Conservation (phyloP, 768 basidiomycete species). For the Russula vinacea region DNA sequence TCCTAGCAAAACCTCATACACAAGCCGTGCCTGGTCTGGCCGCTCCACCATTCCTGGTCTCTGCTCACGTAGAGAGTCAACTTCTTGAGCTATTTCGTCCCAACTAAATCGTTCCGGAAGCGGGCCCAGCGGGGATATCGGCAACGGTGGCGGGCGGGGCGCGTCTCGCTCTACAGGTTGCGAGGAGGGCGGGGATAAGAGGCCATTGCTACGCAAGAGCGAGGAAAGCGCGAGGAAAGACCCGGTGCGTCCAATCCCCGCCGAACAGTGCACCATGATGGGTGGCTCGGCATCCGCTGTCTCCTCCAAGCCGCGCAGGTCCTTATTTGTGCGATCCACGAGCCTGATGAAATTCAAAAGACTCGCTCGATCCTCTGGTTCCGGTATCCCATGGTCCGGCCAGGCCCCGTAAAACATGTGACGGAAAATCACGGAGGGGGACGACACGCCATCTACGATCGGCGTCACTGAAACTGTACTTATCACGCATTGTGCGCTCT, state of each 20-base stretch:
- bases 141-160: slow-evolving; percentile 37
- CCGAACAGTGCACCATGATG: slow-evolving; percentile 79
- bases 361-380: slow-evolving; percentile 53
- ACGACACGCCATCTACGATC: slow-evolving; percentile 32
- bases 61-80: slow-evolving; percentile 79
- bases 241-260: slow-evolving; percentile 84
- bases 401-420: slow-evolving; percentile 74
- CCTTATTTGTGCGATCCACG: slow-evolving; percentile 61
- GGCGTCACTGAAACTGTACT: slow-evolving; percentile 58
- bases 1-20: slow-evolving; percentile 56
- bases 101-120: slow-evolving; percentile 47
- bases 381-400: slow-evolving; percentile 85
- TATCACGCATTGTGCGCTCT: slow-evolving; percentile 57
- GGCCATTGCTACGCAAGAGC: slow-evolving; percentile 61
- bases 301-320: slow-evolving; percentile 35
- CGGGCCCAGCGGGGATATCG: slow-evolving; percentile 56
- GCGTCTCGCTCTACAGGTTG: slow-evolving; percentile 32
- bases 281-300: slow-evolving; percentile 62
- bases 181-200: slow-evolving; percentile 29
- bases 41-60: slow-evolving; percentile 79
- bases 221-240: slow-evolving; percentile 81
- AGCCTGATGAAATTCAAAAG: slow-evolving; percentile 60
- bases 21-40: slow-evolving; percentile 57
- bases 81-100: slow-evolving; percentile 65
- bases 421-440: slow-evolving; percentile 51